Percentiles rank a stretch among this genome's conserved stretches.
Evolutionary conservation across 108 stramenopile species (phyloP).

Genomic region (Cyclotella sp.): DNA sequence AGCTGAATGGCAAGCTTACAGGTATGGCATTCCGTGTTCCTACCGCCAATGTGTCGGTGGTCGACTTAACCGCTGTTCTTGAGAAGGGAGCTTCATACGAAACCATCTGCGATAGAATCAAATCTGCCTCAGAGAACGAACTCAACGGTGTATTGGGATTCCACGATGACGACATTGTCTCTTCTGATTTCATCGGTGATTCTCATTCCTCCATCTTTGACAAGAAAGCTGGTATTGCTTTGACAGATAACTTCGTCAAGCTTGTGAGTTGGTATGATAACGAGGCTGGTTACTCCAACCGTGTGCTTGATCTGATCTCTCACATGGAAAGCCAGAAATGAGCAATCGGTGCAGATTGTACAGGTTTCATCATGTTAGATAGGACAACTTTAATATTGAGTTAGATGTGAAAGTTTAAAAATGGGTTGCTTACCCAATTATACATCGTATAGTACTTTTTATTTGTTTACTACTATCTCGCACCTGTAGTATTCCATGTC

Average conservation of each 20-base stretch:
- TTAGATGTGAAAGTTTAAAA: no score
- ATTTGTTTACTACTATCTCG: no score
- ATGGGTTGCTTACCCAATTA: no score
- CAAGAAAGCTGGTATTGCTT: constrained; percentile 96
- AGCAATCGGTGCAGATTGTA: neutral
- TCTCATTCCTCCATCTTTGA: constrained; percentile 95
- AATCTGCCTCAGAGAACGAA: constrained; percentile 92
- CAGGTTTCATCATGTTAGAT: no score
- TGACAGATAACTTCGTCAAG: constrained; percentile 98
- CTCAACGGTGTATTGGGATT: constrained; percentile 96
- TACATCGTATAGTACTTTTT: no score
- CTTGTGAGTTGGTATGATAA: constrained; percentile 99
- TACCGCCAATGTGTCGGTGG: constrained; percentile 96
- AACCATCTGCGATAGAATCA: constrained; percentile 92
- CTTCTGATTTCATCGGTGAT: constrained; percentile 93
- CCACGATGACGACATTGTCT: constrained; percentile 95
- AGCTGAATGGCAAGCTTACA: constrained; percentile 99
- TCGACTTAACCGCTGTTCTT: constrained; percentile 94
- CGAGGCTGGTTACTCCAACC: constrained; percentile 94
- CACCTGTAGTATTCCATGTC: no score
- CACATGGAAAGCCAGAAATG: constrained; percentile 92
- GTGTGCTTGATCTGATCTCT: constrained; percentile 93
- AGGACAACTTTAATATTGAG: no score
- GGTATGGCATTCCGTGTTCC: constrained; percentile 99
- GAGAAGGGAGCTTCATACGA: constrained; percentile 94